A percentile compares a stretch with the other conserved stretches of the same genome.
Evolutionary conservation across 1,284 basidiomycete species (phyloP).

Genomic region (Boletus subluridellus): DNA sequence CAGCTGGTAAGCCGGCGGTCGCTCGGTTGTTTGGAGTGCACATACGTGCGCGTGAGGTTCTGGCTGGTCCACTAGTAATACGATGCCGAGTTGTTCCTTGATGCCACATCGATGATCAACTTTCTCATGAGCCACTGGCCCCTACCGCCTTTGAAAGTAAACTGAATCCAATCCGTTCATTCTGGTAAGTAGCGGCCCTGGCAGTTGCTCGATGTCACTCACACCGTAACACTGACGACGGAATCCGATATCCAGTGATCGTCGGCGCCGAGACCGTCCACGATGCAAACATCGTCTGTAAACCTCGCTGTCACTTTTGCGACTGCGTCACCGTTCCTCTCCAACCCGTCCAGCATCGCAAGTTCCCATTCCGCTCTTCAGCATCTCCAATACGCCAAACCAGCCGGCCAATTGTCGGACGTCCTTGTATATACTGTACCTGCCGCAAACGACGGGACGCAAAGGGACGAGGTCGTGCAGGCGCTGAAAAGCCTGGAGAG

Average conservation of each 20-base stretch:
- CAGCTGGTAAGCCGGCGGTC: too few relatives aligned
- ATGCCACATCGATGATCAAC: background rate
- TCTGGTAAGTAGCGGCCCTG: background rate
- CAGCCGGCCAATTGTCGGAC: constrained; percentile 27
- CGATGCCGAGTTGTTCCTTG: background rate
- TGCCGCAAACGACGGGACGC: background rate
- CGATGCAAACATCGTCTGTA: constrained; percentile 11
- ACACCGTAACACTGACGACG: too few relatives aligned
- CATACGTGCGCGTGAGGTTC: background rate
- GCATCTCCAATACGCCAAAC: constrained; percentile 22
- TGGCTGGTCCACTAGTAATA: too few relatives aligned
- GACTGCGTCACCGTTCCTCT: constrained; percentile 22
- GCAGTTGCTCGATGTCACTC: background rate
- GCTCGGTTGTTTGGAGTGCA: background rate
- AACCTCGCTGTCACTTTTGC: constrained; percentile 27
- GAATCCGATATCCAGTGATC: background rate
- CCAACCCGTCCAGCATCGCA: constrained; percentile 21
- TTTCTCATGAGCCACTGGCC: background rate
- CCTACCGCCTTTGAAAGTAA: background rate
- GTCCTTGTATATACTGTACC: constrained; percentile 22
- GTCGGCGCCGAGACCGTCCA: background rate
- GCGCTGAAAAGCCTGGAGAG: constrained; percentile 19
- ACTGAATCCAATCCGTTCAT: background rate
- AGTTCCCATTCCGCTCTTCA: constrained; percentile 17
- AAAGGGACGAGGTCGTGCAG: constrained; percentile 18